Evolutionary conservation across 192 early-diverging fungal genomes (phyloP), one percentile per base, ranked within the genome.

Genomic region (Gamsiella multidivaricata): DNA sequence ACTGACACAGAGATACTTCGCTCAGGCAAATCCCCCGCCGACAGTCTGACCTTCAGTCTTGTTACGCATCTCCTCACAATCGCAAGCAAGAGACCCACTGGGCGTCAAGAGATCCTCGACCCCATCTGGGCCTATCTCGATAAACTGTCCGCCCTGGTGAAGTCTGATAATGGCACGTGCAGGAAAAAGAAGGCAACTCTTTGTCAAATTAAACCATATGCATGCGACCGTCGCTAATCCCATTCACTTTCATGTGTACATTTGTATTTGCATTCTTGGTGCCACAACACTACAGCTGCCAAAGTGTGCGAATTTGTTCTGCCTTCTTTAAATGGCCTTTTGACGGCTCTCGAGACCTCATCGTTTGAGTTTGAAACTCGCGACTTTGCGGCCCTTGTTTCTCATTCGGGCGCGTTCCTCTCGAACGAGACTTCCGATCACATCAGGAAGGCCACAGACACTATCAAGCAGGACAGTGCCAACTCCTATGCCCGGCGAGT

Each of bases 311-410:
- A 80, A 36, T 86, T 89, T 42, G 69, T 90, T 22, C 47, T 90
- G 46, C 89, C 89, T 18, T 82, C 88, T 3, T 64, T 90, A 32
- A 84, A 88, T 33, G 89, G 89, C 20, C 72, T 85, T 4, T 80
- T 83, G 14, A 80, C 83, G 37, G 83, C 87, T 2, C 56, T 90
- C 36, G 84, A 88, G 60, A 64, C 53, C 23, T 71, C 85, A 10
- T 61, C 82, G 1, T 66, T 82, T 18, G 57, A 76, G 3, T 87
- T 75, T 43, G 52, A 75, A 55, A 59, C 76, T 10, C 63, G 65
- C 23, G 84, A 88, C 34, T 81, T 88, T 61, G 53, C 82, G 22
- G 57, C 65, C 10, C 31, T 88, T 6, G 79, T 82, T 42, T 63
- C 74, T 17, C 78, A 84, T 29, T 69, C 83, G 1, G 84, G 80